Conservation (phyloP, 371 early-diverging fungal species). For the Mortierella polycephala region DNA sequence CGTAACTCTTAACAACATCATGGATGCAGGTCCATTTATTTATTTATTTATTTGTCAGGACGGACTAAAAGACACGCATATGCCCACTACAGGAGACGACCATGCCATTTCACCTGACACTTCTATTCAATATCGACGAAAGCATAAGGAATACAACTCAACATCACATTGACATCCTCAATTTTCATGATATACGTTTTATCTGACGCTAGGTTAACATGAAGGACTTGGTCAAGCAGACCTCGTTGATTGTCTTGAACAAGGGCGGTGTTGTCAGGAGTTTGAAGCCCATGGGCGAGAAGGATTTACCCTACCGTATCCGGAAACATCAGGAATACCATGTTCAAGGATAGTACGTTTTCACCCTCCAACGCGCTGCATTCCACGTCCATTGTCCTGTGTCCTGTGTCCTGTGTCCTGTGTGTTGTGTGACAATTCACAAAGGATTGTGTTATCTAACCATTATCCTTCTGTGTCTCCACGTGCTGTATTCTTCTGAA, state of each 20-base stretch:
- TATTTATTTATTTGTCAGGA: too few species aligned
- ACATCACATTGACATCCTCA: not conserved
- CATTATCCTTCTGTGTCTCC: not conserved
- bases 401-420: not conserved
- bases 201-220: constrained; percentile 60
- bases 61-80: too few species aligned
- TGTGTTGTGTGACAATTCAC: not conserved
- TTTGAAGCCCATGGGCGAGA: constrained; percentile 74
- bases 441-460: not conserved
- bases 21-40: too few species aligned
- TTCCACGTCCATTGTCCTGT: not conserved
- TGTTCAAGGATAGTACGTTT: constrained; percentile 68
- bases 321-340: constrained; percentile 75
- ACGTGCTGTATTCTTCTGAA: not conserved
- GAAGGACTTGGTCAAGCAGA: constrained; percentile 72
- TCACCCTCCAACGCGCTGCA: not conserved
- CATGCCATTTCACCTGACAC: too few species aligned
- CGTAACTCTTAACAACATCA: too few species aligned
- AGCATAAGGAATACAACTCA: not conserved
- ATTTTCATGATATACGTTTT: not conserved
- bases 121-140: not conserved
- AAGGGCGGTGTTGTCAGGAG: constrained; percentile 83
- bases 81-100: too few species aligned
- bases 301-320: constrained; percentile 71
- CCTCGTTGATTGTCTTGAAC: constrained; percentile 77